A percentile compares a stretch with the other conserved stretches of the same genome.
Conservation (phyloP, 768 basidiomycete genomes). For the Lepiota venenata region DNA sequence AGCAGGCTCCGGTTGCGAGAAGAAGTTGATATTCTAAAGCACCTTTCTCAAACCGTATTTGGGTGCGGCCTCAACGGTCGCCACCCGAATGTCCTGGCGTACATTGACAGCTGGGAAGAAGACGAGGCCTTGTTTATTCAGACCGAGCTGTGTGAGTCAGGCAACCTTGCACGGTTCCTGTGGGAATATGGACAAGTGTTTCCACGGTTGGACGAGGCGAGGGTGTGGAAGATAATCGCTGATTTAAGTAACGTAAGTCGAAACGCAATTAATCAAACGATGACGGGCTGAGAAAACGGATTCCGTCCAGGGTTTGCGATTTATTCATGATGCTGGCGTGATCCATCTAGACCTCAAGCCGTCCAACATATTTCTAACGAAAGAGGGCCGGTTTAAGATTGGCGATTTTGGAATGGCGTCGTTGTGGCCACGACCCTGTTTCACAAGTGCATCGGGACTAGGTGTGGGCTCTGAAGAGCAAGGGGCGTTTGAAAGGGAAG, state of each 20-base stretch:
- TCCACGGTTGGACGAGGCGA: conserved; percentile 84
- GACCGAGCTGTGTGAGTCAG: conserved; percentile 91
- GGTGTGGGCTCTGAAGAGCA: conserved; percentile 24
- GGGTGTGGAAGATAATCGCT: conserved; percentile 94
- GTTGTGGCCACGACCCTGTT: conserved; percentile 67
- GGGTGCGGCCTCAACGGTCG: conserved; percentile 34
- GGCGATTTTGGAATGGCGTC: conserved; percentile 99
- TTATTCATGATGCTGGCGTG: conserved; percentile 85
- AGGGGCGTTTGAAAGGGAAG: conserved; percentile 85
- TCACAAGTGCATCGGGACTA: conserved; percentile 6
- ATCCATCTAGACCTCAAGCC: conserved; percentile 98
- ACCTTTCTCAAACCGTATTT: conserved; percentile 49
- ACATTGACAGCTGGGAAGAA: conserved; percentile 97
- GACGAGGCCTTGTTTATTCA: conserved; percentile 84
- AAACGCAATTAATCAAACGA: conserved; percentile 26
- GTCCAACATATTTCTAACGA: conserved; percentile 91
- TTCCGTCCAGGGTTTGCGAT: conserved; percentile 65
- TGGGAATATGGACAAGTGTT: conserved; percentile 86
- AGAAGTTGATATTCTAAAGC: conserved; percentile 89
- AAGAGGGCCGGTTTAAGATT: conserved; percentile 87
- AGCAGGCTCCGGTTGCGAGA: conserved; percentile 81
- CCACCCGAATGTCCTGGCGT: conserved; percentile 83
- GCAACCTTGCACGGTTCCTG: conserved; percentile 88
- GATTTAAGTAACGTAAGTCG: conserved; percentile 82
- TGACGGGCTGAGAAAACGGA: conserved; percentile 8